Conservation (phyloP, 345 rosid species). For the Gossypium longicalyx region DNA sequence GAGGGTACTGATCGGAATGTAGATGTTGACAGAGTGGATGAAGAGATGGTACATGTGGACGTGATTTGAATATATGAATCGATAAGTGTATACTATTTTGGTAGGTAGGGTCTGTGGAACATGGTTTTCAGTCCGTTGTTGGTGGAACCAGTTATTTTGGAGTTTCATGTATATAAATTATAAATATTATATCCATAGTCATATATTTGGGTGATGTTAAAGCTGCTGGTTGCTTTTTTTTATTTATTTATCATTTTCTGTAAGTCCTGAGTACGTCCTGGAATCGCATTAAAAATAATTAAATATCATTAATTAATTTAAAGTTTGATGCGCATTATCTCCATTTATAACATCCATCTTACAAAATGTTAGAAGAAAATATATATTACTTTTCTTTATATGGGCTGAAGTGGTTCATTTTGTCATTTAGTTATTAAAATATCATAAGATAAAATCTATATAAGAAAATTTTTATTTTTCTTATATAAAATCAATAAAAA, state of each 20-base stretch:
- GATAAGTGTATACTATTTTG: neutral
- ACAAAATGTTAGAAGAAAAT: no score
- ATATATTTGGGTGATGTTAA: neutral
- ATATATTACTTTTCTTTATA: no score
- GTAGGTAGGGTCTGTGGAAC: neutral
- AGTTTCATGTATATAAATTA: neutral
- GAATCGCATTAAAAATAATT: neutral
- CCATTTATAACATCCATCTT: no score
- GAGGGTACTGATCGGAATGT: slow-evolving; percentile 39
- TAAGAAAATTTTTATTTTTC: no score
- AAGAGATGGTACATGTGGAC: slow-evolving; percentile 26
- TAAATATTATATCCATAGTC: no score
- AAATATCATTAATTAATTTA: no score
- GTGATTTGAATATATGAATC: slow-evolving; percentile 14
- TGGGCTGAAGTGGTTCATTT: no score
- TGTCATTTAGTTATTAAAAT: no score
- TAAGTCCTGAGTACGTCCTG: neutral
- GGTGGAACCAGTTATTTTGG: neutral
- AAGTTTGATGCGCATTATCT: no score
- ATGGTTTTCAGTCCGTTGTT: neutral
- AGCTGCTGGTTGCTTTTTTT: neutral
- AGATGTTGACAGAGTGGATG: slow-evolving; percentile 35
- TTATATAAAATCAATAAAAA: no score
- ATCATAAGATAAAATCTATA: no score
- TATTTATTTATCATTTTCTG: neutral